phyloP scores from a whole-genome alignment of 768 basidiomycete genomes.

The Boletus coccyginus region DNA sequence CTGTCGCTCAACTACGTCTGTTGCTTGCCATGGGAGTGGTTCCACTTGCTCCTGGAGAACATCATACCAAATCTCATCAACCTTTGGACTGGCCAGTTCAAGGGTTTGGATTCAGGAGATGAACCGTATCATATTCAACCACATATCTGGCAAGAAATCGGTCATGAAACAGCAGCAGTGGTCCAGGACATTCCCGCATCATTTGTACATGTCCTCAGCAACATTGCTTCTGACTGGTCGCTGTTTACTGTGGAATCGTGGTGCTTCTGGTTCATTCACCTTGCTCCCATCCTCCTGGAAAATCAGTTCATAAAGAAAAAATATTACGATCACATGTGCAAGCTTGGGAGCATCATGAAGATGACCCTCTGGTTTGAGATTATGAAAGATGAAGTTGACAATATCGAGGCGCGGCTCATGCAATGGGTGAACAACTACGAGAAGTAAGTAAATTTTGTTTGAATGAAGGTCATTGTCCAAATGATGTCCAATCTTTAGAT shows the following conservation, averaged over 20 bases:
- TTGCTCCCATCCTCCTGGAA: conserved; percentile 17
- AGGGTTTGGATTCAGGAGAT: not conserved
- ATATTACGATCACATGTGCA: conserved; percentile 11
- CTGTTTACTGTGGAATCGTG: conserved; percentile 18
- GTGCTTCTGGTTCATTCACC: conserved; percentile 19
- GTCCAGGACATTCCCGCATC: conserved; percentile 28
- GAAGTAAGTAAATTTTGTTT: not conserved
- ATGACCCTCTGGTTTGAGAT: conserved; percentile 1
- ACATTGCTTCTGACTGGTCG: conserved; percentile 26
- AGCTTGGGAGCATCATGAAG: conserved; percentile 8
- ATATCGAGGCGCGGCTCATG: not conserved
- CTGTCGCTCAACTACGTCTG: not conserved
- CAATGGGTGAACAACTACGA: conserved; percentile 9
- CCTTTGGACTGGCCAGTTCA: not conserved
- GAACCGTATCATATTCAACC: not conserved
- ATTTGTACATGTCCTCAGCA: conserved; percentile 28
- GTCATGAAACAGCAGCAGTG: conserved; percentile 22
- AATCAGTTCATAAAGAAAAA: conserved; percentile 2
- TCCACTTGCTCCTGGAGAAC: not conserved
- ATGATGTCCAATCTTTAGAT: not conserved
- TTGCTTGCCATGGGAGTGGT: not conserved
- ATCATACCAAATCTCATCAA: not conserved
- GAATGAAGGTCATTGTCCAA: not conserved
- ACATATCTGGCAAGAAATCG: conserved; percentile 13
- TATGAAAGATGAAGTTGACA: not conserved